Base-by-base conservation (phyloP, 176 grass and related monocot species). In the Oryza punctata region DNA sequence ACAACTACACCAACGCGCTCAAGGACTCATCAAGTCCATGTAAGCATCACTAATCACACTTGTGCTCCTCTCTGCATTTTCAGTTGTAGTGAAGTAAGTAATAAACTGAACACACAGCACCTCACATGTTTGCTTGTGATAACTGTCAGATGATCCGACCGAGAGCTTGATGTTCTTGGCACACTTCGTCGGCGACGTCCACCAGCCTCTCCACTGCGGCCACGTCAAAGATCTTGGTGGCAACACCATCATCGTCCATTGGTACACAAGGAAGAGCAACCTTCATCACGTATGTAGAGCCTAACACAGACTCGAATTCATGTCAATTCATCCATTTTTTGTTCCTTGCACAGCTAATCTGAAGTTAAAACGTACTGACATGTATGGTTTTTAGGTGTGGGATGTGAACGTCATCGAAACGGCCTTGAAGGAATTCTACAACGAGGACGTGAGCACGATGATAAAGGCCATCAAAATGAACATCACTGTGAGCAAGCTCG, bases 351-450 rank as follows among this genome's bases (percentile, higher is more conserved):
- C 54, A 10, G 54, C 18, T 59, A 10, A n/a, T n/a, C n/a, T n/a
- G n/a, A n/a, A n/a, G n/a, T n/a, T n/a, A n/a, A n/a, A n/a, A n/a
- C n/a, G n/a, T n/a, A n/a, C n/a, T n/a, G n/a, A n/a, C n/a, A n/a
- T n/a, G 40, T 26, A 35, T 71, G 41, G 12, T 49, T 84, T 84
- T 40, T 69, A 97, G 91, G 94, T 97, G 1, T 97, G 95, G 95
- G 95, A 97, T 50, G 79, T 89, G 44, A 84, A 71, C 78, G 82
- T 97, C 10, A 97, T 97, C 18, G 90, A 94, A 23, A 86, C 88
- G n/a, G 90, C 92, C 70, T 94, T 93, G 95, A 85, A 83, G 63
- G 90, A 94, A 38, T 97, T 94, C 61, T 97, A 94, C 81, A 12
- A 77, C 77, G 66, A 91, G 38, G 86, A 94, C 27, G 16, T 80